Conservation (phyloP, 106 monocot species). For the Allium cepa region DNA sequence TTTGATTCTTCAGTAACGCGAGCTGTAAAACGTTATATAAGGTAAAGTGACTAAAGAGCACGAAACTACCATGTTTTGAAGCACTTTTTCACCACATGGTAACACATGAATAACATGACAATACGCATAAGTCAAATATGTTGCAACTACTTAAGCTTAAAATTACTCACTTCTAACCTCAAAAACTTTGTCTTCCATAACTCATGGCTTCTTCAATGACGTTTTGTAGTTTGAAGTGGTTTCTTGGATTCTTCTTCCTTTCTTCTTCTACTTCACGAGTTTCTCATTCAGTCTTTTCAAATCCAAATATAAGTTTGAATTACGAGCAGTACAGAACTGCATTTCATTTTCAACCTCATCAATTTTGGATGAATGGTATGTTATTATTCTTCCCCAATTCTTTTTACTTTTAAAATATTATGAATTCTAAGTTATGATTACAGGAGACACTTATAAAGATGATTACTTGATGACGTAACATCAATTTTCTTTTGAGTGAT, state of each 20-base stretch:
- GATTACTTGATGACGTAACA: background rate
- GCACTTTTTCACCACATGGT: too few species aligned
- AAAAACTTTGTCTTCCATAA: too few species aligned
- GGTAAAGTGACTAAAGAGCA: too few species aligned
- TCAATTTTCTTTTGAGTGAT: background rate
- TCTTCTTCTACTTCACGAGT: background rate
- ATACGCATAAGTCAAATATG: too few species aligned
- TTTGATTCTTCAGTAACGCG: too few species aligned
- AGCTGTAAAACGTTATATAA: too few species aligned
- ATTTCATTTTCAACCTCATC: background rate
- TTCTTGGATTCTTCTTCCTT: background rate
- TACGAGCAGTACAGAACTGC: background rate
- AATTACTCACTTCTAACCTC: too few species aligned
- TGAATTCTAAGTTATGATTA: too few species aligned
- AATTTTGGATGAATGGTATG: conserved; percentile 1
- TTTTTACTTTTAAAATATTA: background rate
- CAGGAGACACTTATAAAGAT: too few species aligned
- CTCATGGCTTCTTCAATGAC: background rate
- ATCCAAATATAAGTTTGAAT: background rate
- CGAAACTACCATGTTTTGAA: too few species aligned
- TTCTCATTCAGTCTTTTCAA: background rate
- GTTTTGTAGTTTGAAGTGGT: background rate
- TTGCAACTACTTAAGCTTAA: too few species aligned
- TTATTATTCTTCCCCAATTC: background rate
- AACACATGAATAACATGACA: too few species aligned